Evolutionary conservation across 139 green algal genomes (phyloP), one percentile per base, ranked within the genome.

Genomic region (Protoeuglena noctilucae): DNA sequence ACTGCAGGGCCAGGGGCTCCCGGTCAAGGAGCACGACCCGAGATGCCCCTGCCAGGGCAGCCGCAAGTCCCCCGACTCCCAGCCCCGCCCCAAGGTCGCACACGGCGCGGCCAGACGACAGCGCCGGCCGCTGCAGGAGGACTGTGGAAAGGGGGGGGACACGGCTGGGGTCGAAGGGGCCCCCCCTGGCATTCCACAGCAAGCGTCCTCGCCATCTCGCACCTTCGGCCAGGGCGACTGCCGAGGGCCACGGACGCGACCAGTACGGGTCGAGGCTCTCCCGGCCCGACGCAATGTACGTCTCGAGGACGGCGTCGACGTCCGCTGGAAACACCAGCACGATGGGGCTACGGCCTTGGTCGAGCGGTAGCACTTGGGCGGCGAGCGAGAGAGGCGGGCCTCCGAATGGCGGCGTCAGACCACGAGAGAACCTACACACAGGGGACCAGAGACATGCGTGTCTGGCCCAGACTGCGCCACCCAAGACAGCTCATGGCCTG

Each of bases 1-100:
- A 94, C 58, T 85, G 61, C 47, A 93, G 71, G 12, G 81, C 78
- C 28, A 86, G 62, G 0, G 74, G 71, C 66, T 94, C 85, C 1
- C 83, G 60, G 62, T 94, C 85, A 16, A 86, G 56, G 55, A 93
- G 69, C 7, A 83, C 68, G 25, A 89, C 82, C 45, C 81, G 54
- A 5, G 21, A 18, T 1, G 80, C 80, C 1, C 80, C 78, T 77
- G 72, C 28, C 5, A 21, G 54, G 22, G 71, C 75, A 21, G 83
- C 82, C 19, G 77, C 74, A 1, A 93, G 63, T 21, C 79, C 82
- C 16, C 67, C 82, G 25, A 91, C 48, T 0, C 80, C 82, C 27
- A 91, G 70, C 0, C 82, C 82, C n/a, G 57, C 58, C 1, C 81
- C 81, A 23, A 90, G 48, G 50, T 88, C 78, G 47, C 60, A 70